Evolutionary conservation across 495 filamentous ascomycete species (phyloP).

Genomic region (Trichoderma parareesei): DNA sequence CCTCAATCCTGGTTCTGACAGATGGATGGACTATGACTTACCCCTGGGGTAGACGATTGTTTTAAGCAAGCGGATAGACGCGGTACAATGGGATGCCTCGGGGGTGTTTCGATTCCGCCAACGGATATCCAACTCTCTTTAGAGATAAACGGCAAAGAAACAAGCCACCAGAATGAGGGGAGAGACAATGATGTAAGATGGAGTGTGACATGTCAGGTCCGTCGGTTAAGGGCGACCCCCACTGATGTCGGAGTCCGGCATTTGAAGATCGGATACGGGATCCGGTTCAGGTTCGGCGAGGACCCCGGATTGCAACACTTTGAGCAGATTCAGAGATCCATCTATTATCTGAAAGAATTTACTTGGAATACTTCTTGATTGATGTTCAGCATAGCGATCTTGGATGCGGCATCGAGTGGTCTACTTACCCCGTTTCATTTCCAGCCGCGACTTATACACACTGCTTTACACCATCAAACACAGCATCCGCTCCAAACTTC

Average conservation of each 20-base stretch:
- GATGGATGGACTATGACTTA: neutral
- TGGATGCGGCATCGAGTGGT: no score
- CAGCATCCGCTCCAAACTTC: no score
- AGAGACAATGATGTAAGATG: conserved; percentile 3
- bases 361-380: no score
- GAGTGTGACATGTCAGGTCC: neutral
- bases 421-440: neutral
- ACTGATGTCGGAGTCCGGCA: neutral
- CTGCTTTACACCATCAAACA: no score
- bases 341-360: no score
- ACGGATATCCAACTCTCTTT: neutral
- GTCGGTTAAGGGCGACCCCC: conserved; percentile 6
- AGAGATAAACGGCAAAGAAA: neutral
- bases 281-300: neutral
- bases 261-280: neutral
- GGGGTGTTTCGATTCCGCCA: no score
- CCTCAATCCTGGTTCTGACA: neutral
- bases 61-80: neutral
- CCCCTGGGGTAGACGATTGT: neutral
- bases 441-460: no score
- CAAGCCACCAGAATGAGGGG: neutral
- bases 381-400: no score
- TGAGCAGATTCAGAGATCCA: no score
- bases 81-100: neutral
- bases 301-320: no score